Base-by-base conservation (phyloP, 1,284 basidiomycete genomes). In the Ceratobasidium sp. region DNA sequence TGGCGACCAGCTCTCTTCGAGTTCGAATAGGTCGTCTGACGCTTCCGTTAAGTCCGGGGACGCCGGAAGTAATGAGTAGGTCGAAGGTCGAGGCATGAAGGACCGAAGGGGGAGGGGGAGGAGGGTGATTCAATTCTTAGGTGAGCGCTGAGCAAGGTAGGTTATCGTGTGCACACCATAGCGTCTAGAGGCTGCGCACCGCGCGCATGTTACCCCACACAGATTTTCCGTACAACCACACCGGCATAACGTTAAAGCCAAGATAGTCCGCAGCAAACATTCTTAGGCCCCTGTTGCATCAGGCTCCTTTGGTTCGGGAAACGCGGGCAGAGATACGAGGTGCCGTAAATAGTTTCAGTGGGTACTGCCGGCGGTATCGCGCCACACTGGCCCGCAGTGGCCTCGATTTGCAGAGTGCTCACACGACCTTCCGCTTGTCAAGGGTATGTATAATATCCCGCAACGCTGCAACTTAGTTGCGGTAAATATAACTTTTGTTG, bases 241-340 rank as follows among this genome's bases (percentile, higher is more conserved):
- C 49, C 7, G 21, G 23, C 49, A 66, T 66, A 54, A 66, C 49
- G 63, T 54, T 66, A 66, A 23, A n/a, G 30, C 62, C 4, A 49
- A 46, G 18, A 50, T 52, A 57, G n/a, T 59, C 57, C 57, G 57
- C 57, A 59, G 47, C 47, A 66, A 28, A 50, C 43, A 46, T n/a
- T 52, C 41, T 50, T n/a, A n/a, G n/a, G n/a, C 26, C 30, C 47
- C 64, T 67, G 64, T 52, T 50, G 54, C 54, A 11, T n/a, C n/a
- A n/a, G n/a, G n/a, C n/a, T n/a, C n/a, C n/a, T n/a, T n/a, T n/a
- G n/a, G n/a, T n/a, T n/a, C n/a, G n/a, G n/a, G n/a, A n/a, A n/a
- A n/a, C n/a, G n/a, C n/a, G n/a, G n/a, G n/a, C n/a, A n/a, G n/a
- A n/a, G n/a, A n/a, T n/a, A n/a, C n/a, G n/a, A n/a, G 7, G 35